These are phyloP conservation scores for Geotrichum reessii DNA, from an alignment of 1,139 yeast species.

Conservation along the genomic window DNA sequence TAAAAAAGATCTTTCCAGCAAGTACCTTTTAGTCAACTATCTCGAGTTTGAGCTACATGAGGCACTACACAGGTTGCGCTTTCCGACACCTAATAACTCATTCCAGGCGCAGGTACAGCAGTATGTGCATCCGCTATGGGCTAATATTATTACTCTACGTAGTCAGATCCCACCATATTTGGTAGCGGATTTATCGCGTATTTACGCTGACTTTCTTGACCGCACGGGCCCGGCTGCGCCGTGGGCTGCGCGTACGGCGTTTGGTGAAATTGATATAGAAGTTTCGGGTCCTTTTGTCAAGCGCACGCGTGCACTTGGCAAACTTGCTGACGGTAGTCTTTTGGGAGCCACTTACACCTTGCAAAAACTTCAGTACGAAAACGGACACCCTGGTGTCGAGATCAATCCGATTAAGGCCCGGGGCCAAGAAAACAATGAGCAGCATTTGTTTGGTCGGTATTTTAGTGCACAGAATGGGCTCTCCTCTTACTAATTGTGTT, in stretches of 20 bases:
- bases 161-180: slow-evolving; percentile 10
- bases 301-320: slow-evolving; percentile 23
- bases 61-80: slow-evolving; percentile 9
- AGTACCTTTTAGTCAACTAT: slow-evolving; percentile 32
- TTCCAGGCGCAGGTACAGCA: slow-evolving; percentile 14
- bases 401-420: slow-evolving; percentile 22
- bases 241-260: slow-evolving; percentile 13
- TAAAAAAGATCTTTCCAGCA: slow-evolving; percentile 10
- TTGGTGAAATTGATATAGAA: slow-evolving; percentile 34
- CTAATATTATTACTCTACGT: slow-evolving; percentile 1
- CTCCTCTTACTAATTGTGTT: neutral
- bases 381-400: slow-evolving; percentile 36
- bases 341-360: slow-evolving; percentile 20
- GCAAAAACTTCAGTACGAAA: slow-evolving; percentile 26
- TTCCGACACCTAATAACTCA: neutral
- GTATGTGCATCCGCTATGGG: slow-evolving; percentile 17
- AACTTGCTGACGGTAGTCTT: slow-evolving; percentile 24
- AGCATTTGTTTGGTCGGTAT: slow-evolving; percentile 21
- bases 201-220: slow-evolving; percentile 12
- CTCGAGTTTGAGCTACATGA: slow-evolving; percentile 32
- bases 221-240: slow-evolving; percentile 13
- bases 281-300: slow-evolving; percentile 34
- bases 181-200: slow-evolving; percentile 8
- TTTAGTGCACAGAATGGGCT: slow-evolving; percentile 18
- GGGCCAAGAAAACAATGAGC: slow-evolving; percentile 15